A percentile compares a stretch with the other conserved stretches of the same genome.
Conservation (phyloP, 257 asterid genomes). For the Cynanchum wilfordii region DNA sequence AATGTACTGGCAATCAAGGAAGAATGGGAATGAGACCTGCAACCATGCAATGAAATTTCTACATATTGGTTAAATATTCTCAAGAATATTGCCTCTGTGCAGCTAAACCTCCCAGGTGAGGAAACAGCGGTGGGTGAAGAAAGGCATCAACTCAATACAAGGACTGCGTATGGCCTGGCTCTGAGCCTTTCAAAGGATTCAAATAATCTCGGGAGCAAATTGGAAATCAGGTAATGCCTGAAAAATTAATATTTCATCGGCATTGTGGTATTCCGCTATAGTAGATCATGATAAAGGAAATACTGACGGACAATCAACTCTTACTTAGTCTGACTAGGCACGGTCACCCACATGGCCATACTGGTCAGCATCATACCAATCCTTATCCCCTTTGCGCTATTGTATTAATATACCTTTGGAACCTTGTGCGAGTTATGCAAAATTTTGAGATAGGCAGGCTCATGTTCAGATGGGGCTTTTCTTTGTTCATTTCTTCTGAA, state of each 20-base stretch:
- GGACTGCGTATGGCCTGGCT: too few species aligned
- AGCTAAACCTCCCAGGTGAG: slow-evolving; percentile 81
- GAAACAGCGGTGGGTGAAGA: slow-evolving; percentile 70
- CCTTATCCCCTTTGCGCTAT: neutral
- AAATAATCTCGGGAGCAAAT: slow-evolving; percentile 43
- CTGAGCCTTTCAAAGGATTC: slow-evolving; percentile 79
- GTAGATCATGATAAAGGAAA: neutral
- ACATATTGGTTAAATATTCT: neutral
- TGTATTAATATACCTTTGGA: too few species aligned
- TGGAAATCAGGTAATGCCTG: slow-evolving; percentile 84
- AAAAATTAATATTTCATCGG: slow-evolving; percentile 20
- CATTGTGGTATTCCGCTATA: neutral
- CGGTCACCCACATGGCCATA: neutral
- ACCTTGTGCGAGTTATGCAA: too few species aligned
- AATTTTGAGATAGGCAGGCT: neutral
- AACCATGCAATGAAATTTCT: slow-evolving; percentile 5
- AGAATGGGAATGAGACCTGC: slow-evolving; percentile 88
- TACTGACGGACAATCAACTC: neutral
- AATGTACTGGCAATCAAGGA: slow-evolving; percentile 92
- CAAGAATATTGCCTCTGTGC: slow-evolving; percentile 52
- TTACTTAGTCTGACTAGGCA: neutral
- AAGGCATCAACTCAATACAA: slow-evolving; percentile 77
- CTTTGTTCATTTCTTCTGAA: neutral
- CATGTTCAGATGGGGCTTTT: neutral
- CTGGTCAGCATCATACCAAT: neutral